Evolutionary conservation across 306 rosid genomes (phyloP), one percentile per base, ranked within the genome.

Genomic region (Spatholobus suberectus): DNA sequence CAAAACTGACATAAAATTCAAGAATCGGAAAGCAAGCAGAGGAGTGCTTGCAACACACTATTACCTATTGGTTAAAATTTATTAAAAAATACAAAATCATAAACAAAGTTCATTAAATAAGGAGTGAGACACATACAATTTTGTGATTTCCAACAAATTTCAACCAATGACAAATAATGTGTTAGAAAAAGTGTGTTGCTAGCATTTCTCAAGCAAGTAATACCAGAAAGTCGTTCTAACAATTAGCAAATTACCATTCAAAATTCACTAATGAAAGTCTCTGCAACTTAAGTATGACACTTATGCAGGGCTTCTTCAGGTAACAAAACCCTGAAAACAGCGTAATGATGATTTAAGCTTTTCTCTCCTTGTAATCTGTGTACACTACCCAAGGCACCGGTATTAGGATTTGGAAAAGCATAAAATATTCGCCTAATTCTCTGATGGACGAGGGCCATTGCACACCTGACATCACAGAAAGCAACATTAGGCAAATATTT

Each of bases 361-460:
- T 85, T 92, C 84, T 93, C 94, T 70, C 97, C 96, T 78, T 93
- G 97, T 63, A 96, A 88, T 86, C 98, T 90, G 82, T 89, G 81
- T 70, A 92, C 93, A 82, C 94, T 92, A 24, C 98, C 99, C 76
- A 92, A 67, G 55, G 98, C 97, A 68, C 99, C 99, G 5, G 89
- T 81, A 29, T 89, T 88, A 35, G 92, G 92, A 85, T 96, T 96
- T 29, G 94, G 93, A 65, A 89, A 91, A 26, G 96, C 94, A 85
- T 82, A 96, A 86, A 96, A 96, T 75, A 96, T 91, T 12, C 98
- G 87, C 90, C 97, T 82, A 54, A 96, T 86, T 83, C 99, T 88
- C 86, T 96, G 97, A 82, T 96, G 99, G 38, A 92, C 92, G 3
- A 96, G 96, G 52, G 98, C 98, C 99, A 93, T 96, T 51, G 98